phyloP scores from a whole-genome alignment of 257 asterid genomes.

The Solanum virginianum region DNA sequence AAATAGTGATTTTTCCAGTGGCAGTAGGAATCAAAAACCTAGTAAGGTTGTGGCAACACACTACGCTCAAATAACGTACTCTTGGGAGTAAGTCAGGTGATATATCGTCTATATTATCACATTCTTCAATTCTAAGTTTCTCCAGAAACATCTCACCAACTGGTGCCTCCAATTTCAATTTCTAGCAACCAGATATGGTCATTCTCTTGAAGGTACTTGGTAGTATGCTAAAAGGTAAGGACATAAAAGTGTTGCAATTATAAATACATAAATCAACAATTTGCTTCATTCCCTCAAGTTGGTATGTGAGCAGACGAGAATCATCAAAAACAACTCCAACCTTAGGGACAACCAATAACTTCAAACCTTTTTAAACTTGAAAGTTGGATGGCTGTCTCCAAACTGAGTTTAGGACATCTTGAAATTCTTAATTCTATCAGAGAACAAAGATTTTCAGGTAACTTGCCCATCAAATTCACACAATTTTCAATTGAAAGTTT shows the following conservation, averaged over 20 bases:
- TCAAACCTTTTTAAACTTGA: no score
- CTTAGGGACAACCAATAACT: no score
- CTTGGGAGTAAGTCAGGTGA: not conserved
- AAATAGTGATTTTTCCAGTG: accelerated
- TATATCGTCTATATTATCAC: not conserved
- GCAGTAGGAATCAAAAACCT: not conserved
- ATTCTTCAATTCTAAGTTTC: accelerated
- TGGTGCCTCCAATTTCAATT: not conserved
- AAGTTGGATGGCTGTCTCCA: no score
- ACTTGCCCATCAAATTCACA: not conserved
- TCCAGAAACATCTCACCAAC: not conserved
- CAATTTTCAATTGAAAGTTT: not conserved
- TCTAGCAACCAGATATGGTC: accelerated
- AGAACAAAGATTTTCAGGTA: not conserved
- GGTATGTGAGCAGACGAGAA: not conserved
- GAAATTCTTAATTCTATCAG: not conserved
- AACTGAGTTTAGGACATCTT: no score
- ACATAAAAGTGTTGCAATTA: not conserved
- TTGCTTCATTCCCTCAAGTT: not conserved
- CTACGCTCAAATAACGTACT: accelerated
- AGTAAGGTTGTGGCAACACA: accelerated
- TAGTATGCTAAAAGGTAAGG: not conserved
- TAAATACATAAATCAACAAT: not conserved
- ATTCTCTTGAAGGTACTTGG: not conserved
- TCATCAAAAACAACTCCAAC: no score